Evolutionary conservation across 2,329 filamentous ascomycete species (phyloP).

Genomic region (Colletotrichum lindemuthianum): DNA sequence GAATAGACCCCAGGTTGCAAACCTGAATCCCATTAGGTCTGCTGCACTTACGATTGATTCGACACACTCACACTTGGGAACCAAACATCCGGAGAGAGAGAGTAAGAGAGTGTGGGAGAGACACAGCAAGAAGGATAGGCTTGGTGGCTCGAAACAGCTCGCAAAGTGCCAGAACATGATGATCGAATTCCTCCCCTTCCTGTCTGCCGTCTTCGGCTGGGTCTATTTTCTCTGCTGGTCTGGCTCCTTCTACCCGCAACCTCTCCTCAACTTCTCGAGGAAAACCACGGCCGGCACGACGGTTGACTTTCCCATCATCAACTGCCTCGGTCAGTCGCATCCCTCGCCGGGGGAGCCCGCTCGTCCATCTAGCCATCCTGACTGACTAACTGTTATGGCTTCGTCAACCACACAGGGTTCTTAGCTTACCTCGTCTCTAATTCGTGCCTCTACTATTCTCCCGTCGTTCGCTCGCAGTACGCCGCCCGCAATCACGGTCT

Average conservation of each 20-base stretch:
- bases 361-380: not conserved
- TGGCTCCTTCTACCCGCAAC: constrained; percentile 91
- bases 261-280: constrained; percentile 80
- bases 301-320: constrained; percentile 86
- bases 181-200: constrained; percentile 54
- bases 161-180: constrained; percentile 24
- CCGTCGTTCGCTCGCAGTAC: constrained; percentile 83
- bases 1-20: no score
- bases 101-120: no score
- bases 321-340: constrained; percentile 64
- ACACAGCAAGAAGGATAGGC: no score
- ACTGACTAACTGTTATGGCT: constrained; percentile 17
- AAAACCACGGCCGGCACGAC: constrained; percentile 84
- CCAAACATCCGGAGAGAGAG: no score
- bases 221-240: constrained; percentile 83
- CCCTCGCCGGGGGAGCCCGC: not conserved
- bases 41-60: no score
- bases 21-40: no score
- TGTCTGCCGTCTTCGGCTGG: constrained; percentile 76
- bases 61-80: no score
- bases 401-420: constrained; percentile 67
- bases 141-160: no score
- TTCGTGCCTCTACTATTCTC: constrained; percentile 79
- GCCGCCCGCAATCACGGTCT: constrained; percentile 79
- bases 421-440: constrained; percentile 81